Base-by-base conservation (phyloP, 1,139 yeast genomes). In the Kodamaea plutei region DNA sequence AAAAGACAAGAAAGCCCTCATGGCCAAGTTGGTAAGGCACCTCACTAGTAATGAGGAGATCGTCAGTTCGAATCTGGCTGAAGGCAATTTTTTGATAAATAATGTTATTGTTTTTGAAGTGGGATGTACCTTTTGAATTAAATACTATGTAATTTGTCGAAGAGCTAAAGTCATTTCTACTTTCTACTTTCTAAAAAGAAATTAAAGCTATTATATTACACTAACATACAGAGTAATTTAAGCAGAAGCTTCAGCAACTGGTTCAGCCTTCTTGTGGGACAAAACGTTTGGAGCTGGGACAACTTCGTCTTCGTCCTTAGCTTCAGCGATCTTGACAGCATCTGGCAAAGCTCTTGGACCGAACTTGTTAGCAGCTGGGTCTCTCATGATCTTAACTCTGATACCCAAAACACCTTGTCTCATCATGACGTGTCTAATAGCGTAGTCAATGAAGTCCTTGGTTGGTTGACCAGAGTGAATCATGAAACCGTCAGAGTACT, bases 391-490 rank as follows among this genome's bases (percentile, higher is more conserved):
- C 83, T 91, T 91, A 62, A 91, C 97, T 81, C 84, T 91, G 69
- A 91, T 84, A 82, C 99, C 99, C 65, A 91, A 83, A 52, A 91
- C 97, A 87, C 99, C 99, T 78, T 91, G 98, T 83, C 97, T 89
- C 79, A 91, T 85, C 69, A 91, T 79, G 60, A 91, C 98, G 91
- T 93, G 98, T 78, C 99, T 89, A 68, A 95, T 88, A 58, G 98
- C 98, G 67, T 82, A 76, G 74, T 91, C 98, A 68, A 91, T 91
- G 81, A 91, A 91, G 67, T 91, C 98, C 59, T 77, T 82, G 72
- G 91, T 93, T 76, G 98, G 98, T 79, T 91, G 98, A 85, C 98
- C 98, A 62, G 96, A 87, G 94, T 91, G 98, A 79, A 91, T 93
- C 94, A 91, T 87, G 95, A 91, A 91, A 79, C 98, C 98, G 69